Evolutionary conservation across 345 rosid genomes (phyloP).

Genomic region (Rhodamnia rubescens): DNA sequence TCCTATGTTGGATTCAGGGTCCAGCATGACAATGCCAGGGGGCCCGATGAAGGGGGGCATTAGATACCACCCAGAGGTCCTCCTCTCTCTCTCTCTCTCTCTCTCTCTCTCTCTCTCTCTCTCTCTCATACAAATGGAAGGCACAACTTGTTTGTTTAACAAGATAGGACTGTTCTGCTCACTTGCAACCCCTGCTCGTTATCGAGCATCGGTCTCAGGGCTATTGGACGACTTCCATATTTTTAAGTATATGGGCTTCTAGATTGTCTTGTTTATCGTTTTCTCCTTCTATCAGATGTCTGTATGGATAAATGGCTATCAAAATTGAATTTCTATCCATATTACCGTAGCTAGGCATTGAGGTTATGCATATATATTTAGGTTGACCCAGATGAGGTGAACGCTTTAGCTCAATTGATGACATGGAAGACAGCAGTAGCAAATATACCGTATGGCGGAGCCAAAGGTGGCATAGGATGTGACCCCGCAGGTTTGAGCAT

Average conservation of each 20-base stretch:
- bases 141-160: neutral
- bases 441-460: constrained; percentile 92
- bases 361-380: constrained; percentile 6
- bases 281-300: neutral
- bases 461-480: constrained; percentile 98
- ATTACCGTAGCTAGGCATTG: neutral
- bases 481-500: constrained; percentile 51
- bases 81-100: neutral
- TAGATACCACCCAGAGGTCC: constrained; percentile 95
- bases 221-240: neutral
- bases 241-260: neutral
- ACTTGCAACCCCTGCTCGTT: neutral
- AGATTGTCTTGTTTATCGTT: neutral
- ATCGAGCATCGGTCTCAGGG: neutral
- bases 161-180: neutral
- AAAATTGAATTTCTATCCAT: neutral
- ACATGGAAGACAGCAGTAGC: constrained; percentile 99
- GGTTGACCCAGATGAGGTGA: constrained; percentile 98
- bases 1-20: constrained; percentile 88
- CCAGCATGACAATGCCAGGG: constrained; percentile 94
- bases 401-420: constrained; percentile 94
- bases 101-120: neutral
- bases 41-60: constrained; percentile 99
- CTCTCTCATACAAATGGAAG: neutral
- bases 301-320: neutral